Evolutionary conservation across 192 early-diverging fungal species (phyloP), one percentile per base, ranked within the genome.

Genomic region (Linnemannia elongata): DNA sequence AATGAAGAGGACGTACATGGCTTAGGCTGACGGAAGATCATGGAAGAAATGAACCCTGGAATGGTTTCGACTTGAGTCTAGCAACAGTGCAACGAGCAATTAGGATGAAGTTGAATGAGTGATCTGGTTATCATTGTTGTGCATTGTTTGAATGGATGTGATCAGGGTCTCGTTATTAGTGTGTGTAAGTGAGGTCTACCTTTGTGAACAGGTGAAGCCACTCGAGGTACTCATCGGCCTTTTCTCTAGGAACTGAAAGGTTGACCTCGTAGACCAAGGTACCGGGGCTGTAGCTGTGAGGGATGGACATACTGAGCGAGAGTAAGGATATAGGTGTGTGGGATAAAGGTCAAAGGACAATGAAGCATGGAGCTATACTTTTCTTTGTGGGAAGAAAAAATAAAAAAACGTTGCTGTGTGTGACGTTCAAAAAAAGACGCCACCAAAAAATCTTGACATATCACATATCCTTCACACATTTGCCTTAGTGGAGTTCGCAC

Each of bases 171-270:
- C 47, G 30, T 22, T 8, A 39, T n/a, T 4, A 44, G 0, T 3
- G 27, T 13, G 12, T 22, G 44, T 6, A 6, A 39, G 38, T 5
- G 6, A 39, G 38, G 3, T 3, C 70, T 72, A 75, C 77, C 73
- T 73, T 69, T 30, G 89, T 91, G 77, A 93, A 92, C 0, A n/a
- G 69, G 22, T 49, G 42, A n/a, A 93, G 83, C 77, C 90, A 93
- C 4, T 47, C 77, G 35, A 89, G 39, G 73, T 93, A 93, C 4
- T 69, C 91, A 36, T 82, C 81, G 7, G 71, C 79, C 35, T 89
- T 86, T 55, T 87, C 89, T 54, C 80, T 86, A 3, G 92, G 89
- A 2, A 93, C 88, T 2, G 91, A 92, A 20, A 93, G 82, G 78
- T 92, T 93, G 75, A 93, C 88, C 72, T 93, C 77, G 39, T 84